phyloP scores from a whole-genome alignment of 768 basidiomycete genomes.

The Hirschioporus abietinus region DNA sequence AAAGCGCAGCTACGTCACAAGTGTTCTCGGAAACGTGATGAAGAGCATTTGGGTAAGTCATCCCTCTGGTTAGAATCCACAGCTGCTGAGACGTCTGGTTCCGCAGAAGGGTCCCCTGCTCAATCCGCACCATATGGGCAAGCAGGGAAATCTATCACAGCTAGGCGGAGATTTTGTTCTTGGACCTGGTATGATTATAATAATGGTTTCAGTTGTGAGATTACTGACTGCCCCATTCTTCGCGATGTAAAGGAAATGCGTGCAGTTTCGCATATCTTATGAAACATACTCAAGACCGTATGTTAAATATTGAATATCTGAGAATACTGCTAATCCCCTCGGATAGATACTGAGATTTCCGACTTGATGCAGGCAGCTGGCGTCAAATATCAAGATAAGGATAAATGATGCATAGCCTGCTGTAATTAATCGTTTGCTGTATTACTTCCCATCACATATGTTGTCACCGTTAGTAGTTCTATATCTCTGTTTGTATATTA shows the following conservation, averaged over 20 bases:
- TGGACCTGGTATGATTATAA: constrained; percentile 40
- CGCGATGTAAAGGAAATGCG: constrained; percentile 28
- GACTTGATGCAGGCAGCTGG: constrained; percentile 45
- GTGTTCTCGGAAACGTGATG: constrained; percentile 25
- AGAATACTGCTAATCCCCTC: background rate
- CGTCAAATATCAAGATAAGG: constrained; percentile 17
- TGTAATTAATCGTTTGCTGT: no score
- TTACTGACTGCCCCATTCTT: background rate
- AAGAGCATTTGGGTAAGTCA: constrained; percentile 41
- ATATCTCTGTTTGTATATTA: no score
- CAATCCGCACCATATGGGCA: constrained; percentile 44
- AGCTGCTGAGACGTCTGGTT: constrained; percentile 1
- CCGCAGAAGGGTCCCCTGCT: constrained; percentile 34
- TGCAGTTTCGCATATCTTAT: constrained; percentile 53
- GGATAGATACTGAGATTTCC: constrained; percentile 40
- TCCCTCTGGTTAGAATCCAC: background rate
- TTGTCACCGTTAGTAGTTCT: no score
- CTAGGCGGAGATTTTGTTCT: constrained; percentile 61
- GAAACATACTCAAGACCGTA: constrained; percentile 58
- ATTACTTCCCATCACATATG: no score
- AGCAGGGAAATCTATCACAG: constrained; percentile 58
- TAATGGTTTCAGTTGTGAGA: background rate
- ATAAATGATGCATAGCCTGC: no score
- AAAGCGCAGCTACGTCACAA: constrained; percentile 42
- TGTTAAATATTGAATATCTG: constrained; percentile 10